Percentiles rank a stretch among this genome's conserved stretches.
Evolutionary conservation across 2,329 filamentous ascomycete genomes (phyloP).

Genomic region (Penicillium sp.): DNA sequence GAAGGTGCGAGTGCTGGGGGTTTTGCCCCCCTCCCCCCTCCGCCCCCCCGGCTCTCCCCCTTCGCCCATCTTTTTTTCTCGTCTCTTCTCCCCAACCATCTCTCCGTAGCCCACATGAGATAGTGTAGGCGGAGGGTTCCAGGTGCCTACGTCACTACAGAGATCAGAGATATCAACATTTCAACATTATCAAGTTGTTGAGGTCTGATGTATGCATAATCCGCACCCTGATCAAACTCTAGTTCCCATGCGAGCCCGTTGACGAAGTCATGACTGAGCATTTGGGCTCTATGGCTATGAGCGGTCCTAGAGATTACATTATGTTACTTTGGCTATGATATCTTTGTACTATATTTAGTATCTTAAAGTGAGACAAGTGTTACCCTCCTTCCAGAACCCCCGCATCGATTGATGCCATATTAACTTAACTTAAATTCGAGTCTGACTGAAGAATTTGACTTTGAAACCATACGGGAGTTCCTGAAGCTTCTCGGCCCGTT

Average conservation of each 20-base stretch:
- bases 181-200: background rate
- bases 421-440: background rate
- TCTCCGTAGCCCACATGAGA: background rate
- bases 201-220: background rate
- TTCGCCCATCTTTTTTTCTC: background rate
- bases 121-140: background rate
- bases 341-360: background rate
- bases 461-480: background rate
- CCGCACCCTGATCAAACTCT: background rate
- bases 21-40: background rate
- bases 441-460: background rate
- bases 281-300: background rate
- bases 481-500: background rate
- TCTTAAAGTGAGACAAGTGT: background rate
- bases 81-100: background rate
- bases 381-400: background rate
- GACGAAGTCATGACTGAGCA: background rate
- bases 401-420: background rate
- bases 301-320: background rate
- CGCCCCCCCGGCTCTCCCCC: too few species aligned
- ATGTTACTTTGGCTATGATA: background rate
- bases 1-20: background rate
- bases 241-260: background rate
- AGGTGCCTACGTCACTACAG: background rate
- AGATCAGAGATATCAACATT: background rate